Percentiles rank a stretch among this genome's conserved stretches.
phyloP scores from a whole-genome alignment of 352 stramenopile species.

The Globisporangium mamillatum region DNA sequence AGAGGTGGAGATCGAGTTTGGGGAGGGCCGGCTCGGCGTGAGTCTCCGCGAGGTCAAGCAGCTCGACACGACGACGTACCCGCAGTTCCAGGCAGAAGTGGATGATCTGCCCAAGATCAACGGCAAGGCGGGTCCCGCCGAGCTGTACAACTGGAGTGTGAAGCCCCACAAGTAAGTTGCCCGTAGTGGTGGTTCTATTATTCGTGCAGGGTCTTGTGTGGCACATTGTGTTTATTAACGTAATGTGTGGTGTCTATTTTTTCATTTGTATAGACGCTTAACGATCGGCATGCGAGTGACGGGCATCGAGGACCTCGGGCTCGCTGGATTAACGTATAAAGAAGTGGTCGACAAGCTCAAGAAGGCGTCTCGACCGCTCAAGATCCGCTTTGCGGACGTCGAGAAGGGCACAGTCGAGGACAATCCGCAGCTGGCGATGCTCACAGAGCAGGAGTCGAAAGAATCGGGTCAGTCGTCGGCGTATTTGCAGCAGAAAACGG shows the following conservation, averaged over 20 bases:
- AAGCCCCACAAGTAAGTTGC: constrained; percentile 57
- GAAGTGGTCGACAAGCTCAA: constrained; percentile 81
- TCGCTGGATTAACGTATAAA: constrained; percentile 80
- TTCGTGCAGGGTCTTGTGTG: neutral
- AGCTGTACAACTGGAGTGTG: constrained; percentile 90
- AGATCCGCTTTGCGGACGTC: constrained; percentile 82
- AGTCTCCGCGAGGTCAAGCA: constrained; percentile 76
- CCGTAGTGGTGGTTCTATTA: neutral
- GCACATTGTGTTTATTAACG: neutral
- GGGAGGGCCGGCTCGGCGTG: constrained; percentile 74
- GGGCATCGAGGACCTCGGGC: constrained; percentile 62
- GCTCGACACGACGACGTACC: constrained; percentile 73
- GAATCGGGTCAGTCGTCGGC: constrained; percentile 45
- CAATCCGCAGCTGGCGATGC: constrained; percentile 39
- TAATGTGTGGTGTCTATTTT: neutral
- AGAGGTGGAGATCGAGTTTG: constrained; percentile 86
- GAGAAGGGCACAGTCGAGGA: constrained; percentile 75
- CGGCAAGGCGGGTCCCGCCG: constrained; percentile 75
- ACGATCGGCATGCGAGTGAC: constrained; percentile 85
- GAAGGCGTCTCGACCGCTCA: constrained; percentile 60
- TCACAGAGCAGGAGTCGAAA: constrained; percentile 21
- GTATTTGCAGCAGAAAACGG: constrained; percentile 77
- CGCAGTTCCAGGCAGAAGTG: constrained; percentile 87
- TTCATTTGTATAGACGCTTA: constrained; percentile 33
- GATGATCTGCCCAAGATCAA: constrained; percentile 87